Evolutionary conservation across 164 flowering plant species (phyloP).

Genomic region (Macadamia integrifolia): DNA sequence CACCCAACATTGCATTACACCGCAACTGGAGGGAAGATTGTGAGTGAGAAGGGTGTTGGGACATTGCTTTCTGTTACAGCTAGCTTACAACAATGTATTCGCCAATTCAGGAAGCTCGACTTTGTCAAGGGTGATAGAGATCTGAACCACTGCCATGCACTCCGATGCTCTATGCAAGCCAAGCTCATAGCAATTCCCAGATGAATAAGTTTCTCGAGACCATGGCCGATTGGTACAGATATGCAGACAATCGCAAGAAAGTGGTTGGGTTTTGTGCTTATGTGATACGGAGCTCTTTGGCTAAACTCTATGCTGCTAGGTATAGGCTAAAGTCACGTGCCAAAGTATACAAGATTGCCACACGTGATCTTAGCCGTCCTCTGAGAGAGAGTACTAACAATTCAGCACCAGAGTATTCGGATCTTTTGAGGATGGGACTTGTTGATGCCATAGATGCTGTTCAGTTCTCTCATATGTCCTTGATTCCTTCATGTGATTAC

Average conservation of each 20-base stretch:
- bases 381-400: conserved; percentile 60
- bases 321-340: conserved; percentile 91
- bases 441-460: conserved; percentile 85
- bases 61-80: conserved; percentile 94
- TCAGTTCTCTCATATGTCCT: conserved; percentile 84
- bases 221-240: conserved; percentile 95
- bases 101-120: conserved; percentile 63
- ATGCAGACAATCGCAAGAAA: conserved; percentile 95
- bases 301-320: conserved; percentile 96
- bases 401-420: conserved; percentile 82
- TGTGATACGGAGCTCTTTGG: conserved; percentile 85
- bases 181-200: conserved; percentile 91
- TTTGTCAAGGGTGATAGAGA: conserved; percentile 92
- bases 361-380: conserved; percentile 80
- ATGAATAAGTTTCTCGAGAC: conserved; percentile 98
- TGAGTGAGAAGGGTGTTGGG: conserved; percentile 83
- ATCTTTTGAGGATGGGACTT: conserved; percentile 89
- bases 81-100: conserved; percentile 77
- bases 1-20: conserved; percentile 83
- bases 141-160: conserved; percentile 94
- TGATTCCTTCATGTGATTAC: conserved; percentile 93
- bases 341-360: conserved; percentile 79
- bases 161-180: conserved; percentile 92
- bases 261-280: conserved; percentile 97
- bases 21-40: conserved; percentile 63